Conservation (phyloP, 768 basidiomycete species). For the Phaffia tasmanica region DNA sequence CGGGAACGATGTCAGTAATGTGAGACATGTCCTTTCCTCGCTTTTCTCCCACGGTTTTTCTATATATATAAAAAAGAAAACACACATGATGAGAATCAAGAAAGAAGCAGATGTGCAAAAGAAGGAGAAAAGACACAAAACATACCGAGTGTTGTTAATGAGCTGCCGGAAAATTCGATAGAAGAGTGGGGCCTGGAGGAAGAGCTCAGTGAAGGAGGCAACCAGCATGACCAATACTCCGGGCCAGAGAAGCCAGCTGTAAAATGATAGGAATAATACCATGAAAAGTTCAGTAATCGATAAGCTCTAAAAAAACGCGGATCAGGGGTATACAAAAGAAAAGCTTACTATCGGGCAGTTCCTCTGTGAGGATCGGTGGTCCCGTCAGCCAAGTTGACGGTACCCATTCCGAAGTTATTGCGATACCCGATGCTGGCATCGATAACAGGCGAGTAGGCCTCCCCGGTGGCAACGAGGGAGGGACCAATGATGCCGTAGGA, state of each 20-base stretch:
- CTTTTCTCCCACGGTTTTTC: not conserved
- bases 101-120: too few relatives aligned
- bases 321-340: not conserved
- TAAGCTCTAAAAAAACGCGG: not conserved
- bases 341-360: slow-evolving; percentile 8
- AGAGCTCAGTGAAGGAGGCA: slow-evolving; percentile 50
- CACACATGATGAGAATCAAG: too few relatives aligned
- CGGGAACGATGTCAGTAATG: slow-evolving; percentile 14
- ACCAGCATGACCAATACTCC: slow-evolving; percentile 54
- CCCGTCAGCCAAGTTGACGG: not conserved
- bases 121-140: too few relatives aligned
- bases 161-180: slow-evolving; percentile 8
- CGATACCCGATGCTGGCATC: slow-evolving; percentile 25
- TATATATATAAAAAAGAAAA: too few relatives aligned
- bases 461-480: slow-evolving; percentile 46
- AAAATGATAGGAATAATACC: slow-evolving; percentile 46
- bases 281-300: slow-evolving; percentile 39
- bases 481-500: slow-evolving; percentile 56
- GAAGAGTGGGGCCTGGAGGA: slow-evolving; percentile 24
- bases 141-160: not conserved
- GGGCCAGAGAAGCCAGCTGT: slow-evolving; percentile 53
- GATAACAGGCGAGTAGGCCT: slow-evolving; percentile 42
- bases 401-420: slow-evolving; percentile 7
- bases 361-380: not conserved
- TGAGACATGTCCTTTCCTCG: slow-evolving; percentile 6